Conservation (phyloP, 768 basidiomycete species). For the Macrocybe gigantea region DNA sequence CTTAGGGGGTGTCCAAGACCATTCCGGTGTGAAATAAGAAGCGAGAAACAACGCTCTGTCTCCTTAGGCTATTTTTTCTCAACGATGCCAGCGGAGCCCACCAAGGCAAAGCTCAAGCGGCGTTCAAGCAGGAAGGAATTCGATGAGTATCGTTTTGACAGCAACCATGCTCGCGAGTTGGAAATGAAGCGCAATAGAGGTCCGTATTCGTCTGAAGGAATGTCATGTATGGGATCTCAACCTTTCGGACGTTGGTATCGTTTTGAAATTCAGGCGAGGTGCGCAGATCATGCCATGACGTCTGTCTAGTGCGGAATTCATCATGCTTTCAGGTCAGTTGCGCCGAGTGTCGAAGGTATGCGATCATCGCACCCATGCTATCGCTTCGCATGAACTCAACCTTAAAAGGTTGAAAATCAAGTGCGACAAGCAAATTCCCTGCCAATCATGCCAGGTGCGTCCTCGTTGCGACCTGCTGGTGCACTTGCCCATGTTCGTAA, state of each 20-base stretch:
- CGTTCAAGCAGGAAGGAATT: constrained; percentile 41
- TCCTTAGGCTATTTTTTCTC: background rate
- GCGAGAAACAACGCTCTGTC: too few species aligned
- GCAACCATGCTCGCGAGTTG: constrained; percentile 55
- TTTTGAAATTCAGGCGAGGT: constrained; percentile 20
- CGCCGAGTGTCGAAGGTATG: constrained; percentile 73
- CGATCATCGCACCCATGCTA: constrained; percentile 41
- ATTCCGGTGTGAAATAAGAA: too few species aligned
- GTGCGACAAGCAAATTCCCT: constrained; percentile 79
- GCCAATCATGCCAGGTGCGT: constrained; percentile 66
- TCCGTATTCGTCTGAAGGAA: constrained; percentile 7
- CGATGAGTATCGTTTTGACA: constrained; percentile 46
- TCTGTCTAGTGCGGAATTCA: constrained; percentile 7
- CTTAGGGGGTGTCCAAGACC: too few species aligned
- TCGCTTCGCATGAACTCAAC: constrained; percentile 9
- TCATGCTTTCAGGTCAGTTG: constrained; percentile 52
- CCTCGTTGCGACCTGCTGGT: constrained; percentile 2
- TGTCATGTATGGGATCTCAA: background rate
- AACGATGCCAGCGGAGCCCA: constrained; percentile 51
- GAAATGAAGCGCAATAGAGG: constrained; percentile 72
- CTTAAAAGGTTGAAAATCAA: constrained; percentile 62
- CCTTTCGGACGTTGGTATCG: constrained; percentile 7
- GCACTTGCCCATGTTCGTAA: background rate
- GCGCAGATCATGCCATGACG: constrained; percentile 5
- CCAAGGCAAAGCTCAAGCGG: constrained; percentile 45